Percentiles rank a stretch among this genome's conserved stretches.
phyloP scores from a whole-genome alignment of 495 filamentous ascomycete genomes.

The Cetradonia linearis region DNA sequence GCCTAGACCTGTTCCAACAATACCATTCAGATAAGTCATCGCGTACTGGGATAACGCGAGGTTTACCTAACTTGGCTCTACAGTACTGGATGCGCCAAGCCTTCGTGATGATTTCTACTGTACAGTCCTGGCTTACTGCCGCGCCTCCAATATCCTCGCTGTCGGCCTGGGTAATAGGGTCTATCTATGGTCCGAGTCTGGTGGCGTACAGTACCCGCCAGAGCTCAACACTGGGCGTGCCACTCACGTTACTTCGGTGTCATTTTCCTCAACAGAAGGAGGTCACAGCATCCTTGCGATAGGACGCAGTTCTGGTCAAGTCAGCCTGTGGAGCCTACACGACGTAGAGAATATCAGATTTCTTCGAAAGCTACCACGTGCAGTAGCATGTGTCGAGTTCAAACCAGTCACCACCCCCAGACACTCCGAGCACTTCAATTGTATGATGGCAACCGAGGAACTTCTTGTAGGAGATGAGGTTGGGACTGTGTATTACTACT shows the following conservation, averaged over 20 bases:
- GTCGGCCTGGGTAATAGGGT: conserved; percentile 74
- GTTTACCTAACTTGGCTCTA: conserved; percentile 17
- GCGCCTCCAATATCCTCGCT: conserved; percentile 61
- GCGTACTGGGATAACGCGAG: not conserved
- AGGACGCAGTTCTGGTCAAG: conserved; percentile 60
- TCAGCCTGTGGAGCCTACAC: conserved; percentile 51
- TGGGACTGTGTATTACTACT: conserved; percentile 82
- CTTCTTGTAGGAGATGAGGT: conserved; percentile 79
- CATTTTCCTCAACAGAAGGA: conserved; percentile 76
- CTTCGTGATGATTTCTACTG: conserved; percentile 95
- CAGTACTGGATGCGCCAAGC: conserved; percentile 75
- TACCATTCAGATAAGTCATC: conserved; percentile 63
- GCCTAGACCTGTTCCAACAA: conserved; percentile 43
- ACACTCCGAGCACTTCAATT: conserved; percentile 33
- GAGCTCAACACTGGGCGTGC: conserved; percentile 28
- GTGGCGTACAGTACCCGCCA: conserved; percentile 42
- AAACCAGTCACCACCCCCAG: conserved; percentile 40
- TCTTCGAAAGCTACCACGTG: conserved; percentile 55
- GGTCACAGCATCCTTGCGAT: conserved; percentile 73
- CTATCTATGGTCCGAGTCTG: conserved; percentile 79
- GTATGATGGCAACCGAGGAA: conserved; percentile 49
- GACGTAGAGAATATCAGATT: conserved; percentile 55
- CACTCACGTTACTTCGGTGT: conserved; percentile 68
- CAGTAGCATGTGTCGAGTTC: conserved; percentile 70
- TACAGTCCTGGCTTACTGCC: conserved; percentile 77